Evolutionary conservation across 208 protist genomes (phyloP).

Genomic region (Trypanosoma mega): DNA sequence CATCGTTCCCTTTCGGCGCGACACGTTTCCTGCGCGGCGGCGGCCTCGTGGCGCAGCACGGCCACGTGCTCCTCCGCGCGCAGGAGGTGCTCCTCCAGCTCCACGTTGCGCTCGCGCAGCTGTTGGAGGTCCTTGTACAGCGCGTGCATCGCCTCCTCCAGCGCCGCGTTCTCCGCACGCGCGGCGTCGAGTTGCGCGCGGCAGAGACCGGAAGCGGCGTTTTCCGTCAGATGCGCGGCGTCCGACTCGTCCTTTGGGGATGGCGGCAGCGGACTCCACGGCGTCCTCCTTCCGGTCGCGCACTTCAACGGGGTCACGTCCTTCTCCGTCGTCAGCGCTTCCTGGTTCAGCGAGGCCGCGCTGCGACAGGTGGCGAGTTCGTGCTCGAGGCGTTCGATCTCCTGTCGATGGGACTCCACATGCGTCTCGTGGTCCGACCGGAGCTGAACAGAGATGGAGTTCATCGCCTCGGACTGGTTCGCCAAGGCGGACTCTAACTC

Average conservation of each 20-base stretch:
- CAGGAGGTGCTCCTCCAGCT: slow-evolving; percentile 19
- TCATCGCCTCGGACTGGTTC: too few relatives aligned
- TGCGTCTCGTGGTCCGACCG: neutral
- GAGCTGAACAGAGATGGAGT: too few relatives aligned
- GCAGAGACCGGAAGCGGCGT: too few relatives aligned
- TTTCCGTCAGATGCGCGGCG: slow-evolving; percentile 18
- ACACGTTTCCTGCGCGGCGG: slow-evolving; percentile 2
- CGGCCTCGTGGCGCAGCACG: slow-evolving; percentile 1
- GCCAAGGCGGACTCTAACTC: neutral
- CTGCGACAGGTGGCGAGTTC: neutral
- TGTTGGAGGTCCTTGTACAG: slow-evolving; percentile 40
- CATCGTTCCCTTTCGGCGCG: neutral
- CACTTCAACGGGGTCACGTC: too few relatives aligned
- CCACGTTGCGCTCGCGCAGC: slow-evolving; percentile 29
- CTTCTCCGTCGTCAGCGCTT: too few relatives aligned
- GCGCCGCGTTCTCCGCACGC: slow-evolving; percentile 27
- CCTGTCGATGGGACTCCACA: neutral
- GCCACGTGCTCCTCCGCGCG: slow-evolving; percentile 9
- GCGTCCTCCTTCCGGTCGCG: neutral
- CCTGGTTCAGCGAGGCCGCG: too few relatives aligned
- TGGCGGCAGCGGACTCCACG: neutral
- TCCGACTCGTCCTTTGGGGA: neutral
- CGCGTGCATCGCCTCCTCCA: slow-evolving; percentile 42
- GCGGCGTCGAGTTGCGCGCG: slow-evolving; percentile 5
- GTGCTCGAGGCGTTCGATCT: neutral